Percentiles rank a stretch among this genome's conserved stretches.
Evolutionary conservation across 257 asterid genomes (phyloP).

Genomic region (Fraxinus americana): DNA sequence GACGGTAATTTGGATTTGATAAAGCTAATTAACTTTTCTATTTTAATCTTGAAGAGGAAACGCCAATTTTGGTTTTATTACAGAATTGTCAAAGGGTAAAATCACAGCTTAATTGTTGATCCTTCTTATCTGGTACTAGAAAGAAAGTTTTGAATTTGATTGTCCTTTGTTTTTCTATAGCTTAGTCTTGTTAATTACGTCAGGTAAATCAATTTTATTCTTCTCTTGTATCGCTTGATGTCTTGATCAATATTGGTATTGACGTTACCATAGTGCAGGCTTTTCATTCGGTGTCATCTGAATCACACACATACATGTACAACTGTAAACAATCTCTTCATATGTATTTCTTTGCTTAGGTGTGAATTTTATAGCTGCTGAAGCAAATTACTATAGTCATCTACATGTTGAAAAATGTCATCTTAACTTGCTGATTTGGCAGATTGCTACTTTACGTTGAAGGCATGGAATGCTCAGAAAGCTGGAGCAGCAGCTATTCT

Average conservation of each 20-base stretch:
- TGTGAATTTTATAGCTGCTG: neutral
- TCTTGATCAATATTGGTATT: constrained; percentile 4
- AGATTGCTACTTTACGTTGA: constrained; percentile 82
- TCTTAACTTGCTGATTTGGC: constrained; percentile 23
- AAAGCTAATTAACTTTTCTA: neutral
- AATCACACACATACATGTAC: neutral
- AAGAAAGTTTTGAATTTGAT: neutral
- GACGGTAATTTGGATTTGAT: neutral
- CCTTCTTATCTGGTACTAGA: neutral
- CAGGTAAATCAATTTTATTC: neutral
- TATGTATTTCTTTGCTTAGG: neutral
- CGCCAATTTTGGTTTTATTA: neutral
- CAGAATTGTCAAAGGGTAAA: neutral
- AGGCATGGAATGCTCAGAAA: constrained; percentile 79
- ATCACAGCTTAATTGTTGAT: neutral
- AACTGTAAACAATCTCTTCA: neutral
- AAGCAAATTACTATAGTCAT: neutral
- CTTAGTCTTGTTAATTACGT: neutral
- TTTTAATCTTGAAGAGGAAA: neutral
- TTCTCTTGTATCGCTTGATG: neutral
- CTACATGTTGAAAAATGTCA: neutral
- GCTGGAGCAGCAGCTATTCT: constrained; percentile 78
- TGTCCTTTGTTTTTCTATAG: constrained; percentile 3
- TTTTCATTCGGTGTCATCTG: neutral
- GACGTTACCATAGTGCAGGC: neutral